Percentiles rank a stretch among this genome's conserved stretches.
Conservation (phyloP, 2,329 filamentous ascomycete species). For the Celoporthe dispersa region DNA sequence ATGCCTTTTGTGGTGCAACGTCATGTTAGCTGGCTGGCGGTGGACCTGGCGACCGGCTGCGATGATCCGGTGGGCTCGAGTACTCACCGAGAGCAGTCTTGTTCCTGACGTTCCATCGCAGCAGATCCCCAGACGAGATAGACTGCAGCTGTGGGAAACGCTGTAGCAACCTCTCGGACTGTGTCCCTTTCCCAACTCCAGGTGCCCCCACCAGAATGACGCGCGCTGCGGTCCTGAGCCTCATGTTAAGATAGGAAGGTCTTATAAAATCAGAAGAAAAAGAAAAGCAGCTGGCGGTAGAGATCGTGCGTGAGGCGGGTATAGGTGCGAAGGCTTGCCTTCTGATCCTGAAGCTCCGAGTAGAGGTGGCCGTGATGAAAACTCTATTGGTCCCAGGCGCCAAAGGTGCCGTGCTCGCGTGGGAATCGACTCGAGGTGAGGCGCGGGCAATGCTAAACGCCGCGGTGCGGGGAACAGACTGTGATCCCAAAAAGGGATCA, state of each 20-base stretch:
- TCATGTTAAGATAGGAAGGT: conserved; percentile 49
- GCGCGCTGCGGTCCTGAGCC: conserved; percentile 80
- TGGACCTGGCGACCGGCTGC: conserved; percentile 19
- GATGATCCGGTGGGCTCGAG: conserved; percentile 6
- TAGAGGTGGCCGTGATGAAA: conserved; percentile 2
- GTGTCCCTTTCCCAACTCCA: conserved; percentile 96
- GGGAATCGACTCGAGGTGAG: neutral
- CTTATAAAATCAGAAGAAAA: neutral
- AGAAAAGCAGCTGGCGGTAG: neutral
- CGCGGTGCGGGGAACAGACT: conserved; percentile 18
- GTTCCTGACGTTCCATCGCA: conserved; percentile 90
- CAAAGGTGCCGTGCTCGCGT: neutral
- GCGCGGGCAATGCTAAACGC: neutral
- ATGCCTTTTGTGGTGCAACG: conserved; percentile 65
- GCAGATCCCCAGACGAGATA: conserved; percentile 90
- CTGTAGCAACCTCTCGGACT: conserved; percentile 84
- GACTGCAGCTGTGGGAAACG: conserved; percentile 87
- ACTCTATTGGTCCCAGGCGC: neutral
- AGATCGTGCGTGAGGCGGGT: conserved; percentile 25
- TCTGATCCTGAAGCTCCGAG: conserved; percentile 13
- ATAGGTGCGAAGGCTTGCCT: conserved; percentile 27
- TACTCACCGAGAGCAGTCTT: conserved; percentile 79
- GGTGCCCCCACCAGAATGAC: conserved; percentile 95
- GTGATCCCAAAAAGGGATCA: conserved; percentile 28
- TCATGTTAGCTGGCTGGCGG: conserved; percentile 19